These are phyloP conservation scores for Phaeomoniella chlamydospora DNA, from an alignment of 2,329 filamentous ascomycete species.

Conservation along the genomic window DNA sequence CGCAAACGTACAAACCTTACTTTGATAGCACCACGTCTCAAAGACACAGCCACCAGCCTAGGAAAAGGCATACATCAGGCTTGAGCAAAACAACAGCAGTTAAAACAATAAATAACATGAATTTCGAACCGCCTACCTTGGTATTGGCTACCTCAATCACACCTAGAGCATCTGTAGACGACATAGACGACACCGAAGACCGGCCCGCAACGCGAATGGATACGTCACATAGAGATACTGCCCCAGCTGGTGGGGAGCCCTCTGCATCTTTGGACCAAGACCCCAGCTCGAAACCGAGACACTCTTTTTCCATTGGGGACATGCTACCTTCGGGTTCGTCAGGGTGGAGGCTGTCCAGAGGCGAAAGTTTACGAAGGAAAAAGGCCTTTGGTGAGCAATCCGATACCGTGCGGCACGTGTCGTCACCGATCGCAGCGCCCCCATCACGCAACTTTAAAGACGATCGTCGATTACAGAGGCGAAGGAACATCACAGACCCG, in stretches of 20 bases:
- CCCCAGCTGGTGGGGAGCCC: neutral
- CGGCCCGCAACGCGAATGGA: constrained; percentile 7
- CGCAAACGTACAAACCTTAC: constrained; percentile 22
- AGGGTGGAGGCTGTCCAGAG: constrained; percentile 21
- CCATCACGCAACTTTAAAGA: constrained; percentile 5
- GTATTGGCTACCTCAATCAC: constrained; percentile 27
- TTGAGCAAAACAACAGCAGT: constrained; percentile 19
- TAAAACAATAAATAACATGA: constrained; percentile 28
- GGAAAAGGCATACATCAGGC: constrained; percentile 23
- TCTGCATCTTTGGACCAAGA: too few species aligned
- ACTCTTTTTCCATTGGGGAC: constrained; percentile 37
- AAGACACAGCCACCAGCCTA: constrained; percentile 18
- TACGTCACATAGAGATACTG: neutral
- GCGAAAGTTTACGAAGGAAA: constrained; percentile 17
- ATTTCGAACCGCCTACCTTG: constrained; percentile 30
- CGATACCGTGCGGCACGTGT: constrained; percentile 5
- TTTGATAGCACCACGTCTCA: constrained; percentile 16
- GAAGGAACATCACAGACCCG: constrained; percentile 26
- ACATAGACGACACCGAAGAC: constrained; percentile 13
- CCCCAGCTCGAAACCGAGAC: constrained; percentile 15
- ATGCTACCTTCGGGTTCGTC: constrained; percentile 20
- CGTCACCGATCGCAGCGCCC: constrained; percentile 4
- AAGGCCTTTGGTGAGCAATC: constrained; percentile 4
- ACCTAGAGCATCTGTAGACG: constrained; percentile 11
- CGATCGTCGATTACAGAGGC: constrained; percentile 12